A percentile compares a stretch with the other conserved stretches of the same genome.
These are phyloP conservation scores for Hypoxylon rubiginosum DNA, from an alignment of 2,329 filamentous ascomycete genomes.

Conservation along the genomic window DNA sequence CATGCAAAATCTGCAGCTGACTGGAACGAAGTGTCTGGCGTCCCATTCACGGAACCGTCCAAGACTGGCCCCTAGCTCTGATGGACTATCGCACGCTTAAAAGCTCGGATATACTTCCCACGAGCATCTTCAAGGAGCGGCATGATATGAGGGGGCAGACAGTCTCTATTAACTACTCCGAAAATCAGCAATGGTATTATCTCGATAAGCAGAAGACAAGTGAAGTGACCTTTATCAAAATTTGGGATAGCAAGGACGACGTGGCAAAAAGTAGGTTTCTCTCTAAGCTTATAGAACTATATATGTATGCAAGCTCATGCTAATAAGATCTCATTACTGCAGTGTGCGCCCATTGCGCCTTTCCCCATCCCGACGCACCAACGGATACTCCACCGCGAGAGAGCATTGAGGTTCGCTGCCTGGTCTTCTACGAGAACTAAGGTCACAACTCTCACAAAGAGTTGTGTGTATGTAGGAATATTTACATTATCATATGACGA, in stretches of 20 bases:
- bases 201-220: conserved; percentile 21
- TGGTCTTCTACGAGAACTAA: neutral
- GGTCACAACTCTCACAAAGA: neutral
- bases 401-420: conserved; percentile 12
- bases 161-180: conserved; percentile 22
- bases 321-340: conserved; percentile 6
- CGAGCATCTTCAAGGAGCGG: conserved; percentile 19
- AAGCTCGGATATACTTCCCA: conserved; percentile 26
- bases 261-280: conserved; percentile 4
- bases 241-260: conserved; percentile 37
- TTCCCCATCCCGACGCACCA: conserved; percentile 24
- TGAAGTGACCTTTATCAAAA: conserved; percentile 37
- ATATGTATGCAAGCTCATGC: conserved; percentile 11
- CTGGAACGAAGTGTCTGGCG: conserved; percentile 27
- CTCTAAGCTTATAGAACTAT: neutral
- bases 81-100: conserved; percentile 32
- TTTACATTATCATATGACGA: neutral
- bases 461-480: neutral
- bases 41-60: conserved; percentile 21
- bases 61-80: conserved; percentile 26
- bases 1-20: neutral
- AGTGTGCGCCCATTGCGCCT: conserved; percentile 43
- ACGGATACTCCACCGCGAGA: conserved; percentile 1
- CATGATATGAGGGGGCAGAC: conserved; percentile 25
- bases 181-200: conserved; percentile 32